A percentile compares a stretch with the other conserved stretches of the same genome.
These are phyloP conservation scores for Tylopilus plumbeoviolaceoides DNA, from an alignment of 768 basidiomycete genomes.

Conservation along the genomic window DNA sequence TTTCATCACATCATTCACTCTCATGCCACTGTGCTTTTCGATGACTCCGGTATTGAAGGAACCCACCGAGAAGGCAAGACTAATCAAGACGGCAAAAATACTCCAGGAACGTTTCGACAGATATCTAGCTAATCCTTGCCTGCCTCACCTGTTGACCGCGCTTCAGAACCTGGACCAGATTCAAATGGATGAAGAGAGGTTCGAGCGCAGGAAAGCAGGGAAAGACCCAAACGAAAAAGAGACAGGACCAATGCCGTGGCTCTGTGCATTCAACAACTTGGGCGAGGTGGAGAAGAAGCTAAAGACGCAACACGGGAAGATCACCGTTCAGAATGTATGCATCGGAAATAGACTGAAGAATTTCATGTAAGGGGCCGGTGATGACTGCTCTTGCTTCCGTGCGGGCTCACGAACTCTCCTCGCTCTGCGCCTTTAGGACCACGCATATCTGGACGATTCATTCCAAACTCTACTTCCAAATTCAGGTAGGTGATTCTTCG, in stretches of 20 bases:
- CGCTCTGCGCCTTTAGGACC: neutral
- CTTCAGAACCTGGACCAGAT: neutral
- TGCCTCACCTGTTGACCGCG: conserved; percentile 11
- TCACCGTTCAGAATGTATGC: conserved; percentile 2
- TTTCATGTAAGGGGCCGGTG: conserved; percentile 2
- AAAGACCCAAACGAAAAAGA: neutral
- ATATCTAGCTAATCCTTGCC: conserved; percentile 13
- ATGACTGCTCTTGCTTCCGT: no score
- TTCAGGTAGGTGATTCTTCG: conserved; percentile 5
- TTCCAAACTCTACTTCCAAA: conserved; percentile 13
- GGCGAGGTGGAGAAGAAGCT: conserved; percentile 13
- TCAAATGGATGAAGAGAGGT: no score
- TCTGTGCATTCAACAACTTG: conserved; percentile 12
- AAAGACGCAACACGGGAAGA: neutral
- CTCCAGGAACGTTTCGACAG: conserved; percentile 12
- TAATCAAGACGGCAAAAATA: conserved; percentile 10
- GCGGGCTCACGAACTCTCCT: neutral
- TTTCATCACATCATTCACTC: conserved; percentile 11
- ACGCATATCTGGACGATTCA: conserved; percentile 19
- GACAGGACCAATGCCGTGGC: neutral
- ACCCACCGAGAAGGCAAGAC: conserved; percentile 4
- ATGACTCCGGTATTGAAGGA: conserved; percentile 10
- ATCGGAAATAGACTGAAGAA: conserved; percentile 10
- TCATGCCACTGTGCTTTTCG: conserved; percentile 18
- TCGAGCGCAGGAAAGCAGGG: no score